Percentiles rank a stretch among this genome's conserved stretches.
Evolutionary conservation across 164 flowering plant species (phyloP).

Genomic region (Amborella trichopoda): DNA sequence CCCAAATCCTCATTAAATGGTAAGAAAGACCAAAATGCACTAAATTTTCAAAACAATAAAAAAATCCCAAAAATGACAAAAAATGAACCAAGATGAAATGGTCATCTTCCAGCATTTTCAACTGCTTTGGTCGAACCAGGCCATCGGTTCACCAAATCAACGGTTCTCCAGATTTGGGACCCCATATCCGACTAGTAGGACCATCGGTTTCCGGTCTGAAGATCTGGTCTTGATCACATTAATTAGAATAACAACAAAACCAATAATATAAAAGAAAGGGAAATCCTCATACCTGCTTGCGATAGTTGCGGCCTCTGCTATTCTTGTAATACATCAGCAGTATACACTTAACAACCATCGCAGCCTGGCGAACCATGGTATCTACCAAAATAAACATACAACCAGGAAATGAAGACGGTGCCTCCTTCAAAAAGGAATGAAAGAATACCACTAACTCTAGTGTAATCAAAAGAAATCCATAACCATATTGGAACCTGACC

Average conservation of each 20-base stretch:
- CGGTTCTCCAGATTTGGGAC: no score
- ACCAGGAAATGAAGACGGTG: not conserved
- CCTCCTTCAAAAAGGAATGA: no score
- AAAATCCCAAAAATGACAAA: not conserved
- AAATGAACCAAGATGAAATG: not conserved
- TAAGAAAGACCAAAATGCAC: not conserved
- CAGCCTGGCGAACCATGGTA: slow-evolving; percentile 87
- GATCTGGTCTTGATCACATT: no score
- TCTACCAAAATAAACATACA: slow-evolving; percentile 36
- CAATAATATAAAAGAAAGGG: not conserved
- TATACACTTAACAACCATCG: slow-evolving; percentile 70
- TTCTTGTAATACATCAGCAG: slow-evolving; percentile 82
- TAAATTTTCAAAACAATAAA: not conserved
- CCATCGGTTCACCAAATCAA: no score
- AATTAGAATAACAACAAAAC: no score
- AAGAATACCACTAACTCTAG: no score
- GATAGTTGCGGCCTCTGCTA: slow-evolving; percentile 81
- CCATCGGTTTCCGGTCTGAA: no score
- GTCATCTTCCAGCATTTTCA: not conserved
- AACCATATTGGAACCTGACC: no score
- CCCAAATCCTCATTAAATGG: not conserved
- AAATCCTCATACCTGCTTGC: slow-evolving; percentile 92
- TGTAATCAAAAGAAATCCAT: no score
- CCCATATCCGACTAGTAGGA: no score
- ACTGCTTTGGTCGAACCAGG: no score